These are phyloP conservation scores for Metarhizium anisopliae DNA, from an alignment of 2,329 filamentous ascomycete genomes.

Conservation along the genomic window DNA sequence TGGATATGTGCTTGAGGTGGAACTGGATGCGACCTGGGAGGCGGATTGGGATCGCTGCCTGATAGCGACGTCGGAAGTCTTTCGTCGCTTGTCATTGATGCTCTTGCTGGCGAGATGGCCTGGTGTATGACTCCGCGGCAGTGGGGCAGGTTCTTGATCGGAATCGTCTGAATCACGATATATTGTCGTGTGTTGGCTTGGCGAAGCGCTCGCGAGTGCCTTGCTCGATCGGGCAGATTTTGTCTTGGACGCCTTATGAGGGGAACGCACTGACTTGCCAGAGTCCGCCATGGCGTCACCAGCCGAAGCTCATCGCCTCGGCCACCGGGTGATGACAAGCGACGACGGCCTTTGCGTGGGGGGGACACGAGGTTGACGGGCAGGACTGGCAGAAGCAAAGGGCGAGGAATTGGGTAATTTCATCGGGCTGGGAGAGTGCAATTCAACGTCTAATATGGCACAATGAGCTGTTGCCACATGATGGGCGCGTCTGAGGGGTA, in stretches of 20 bases:
- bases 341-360: neutral
- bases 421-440: neutral
- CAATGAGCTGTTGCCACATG: neutral
- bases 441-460: neutral
- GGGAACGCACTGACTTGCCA: conserved; percentile 17
- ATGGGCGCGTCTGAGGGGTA: neutral
- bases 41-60: conserved; percentile 47
- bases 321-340: neutral
- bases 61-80: conserved; percentile 42
- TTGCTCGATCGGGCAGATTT: conserved; percentile 21
- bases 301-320: conserved; percentile 21
- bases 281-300: conserved; percentile 34
- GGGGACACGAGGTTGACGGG: neutral
- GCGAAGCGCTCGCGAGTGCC: conserved; percentile 4
- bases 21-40: conserved; percentile 23
- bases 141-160: conserved; percentile 26
- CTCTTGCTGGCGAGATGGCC: conserved; percentile 52
- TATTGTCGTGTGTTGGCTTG: conserved; percentile 12
- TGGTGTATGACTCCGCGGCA: conserved; percentile 51
- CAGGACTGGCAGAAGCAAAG: neutral
- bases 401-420: neutral
- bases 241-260: conserved; percentile 16
- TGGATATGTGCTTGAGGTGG: conserved; percentile 15
- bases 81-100: conserved; percentile 37
- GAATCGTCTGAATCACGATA: conserved; percentile 22